Conservation (phyloP, 305 asterid species). For the Salvia sclarea region DNA sequence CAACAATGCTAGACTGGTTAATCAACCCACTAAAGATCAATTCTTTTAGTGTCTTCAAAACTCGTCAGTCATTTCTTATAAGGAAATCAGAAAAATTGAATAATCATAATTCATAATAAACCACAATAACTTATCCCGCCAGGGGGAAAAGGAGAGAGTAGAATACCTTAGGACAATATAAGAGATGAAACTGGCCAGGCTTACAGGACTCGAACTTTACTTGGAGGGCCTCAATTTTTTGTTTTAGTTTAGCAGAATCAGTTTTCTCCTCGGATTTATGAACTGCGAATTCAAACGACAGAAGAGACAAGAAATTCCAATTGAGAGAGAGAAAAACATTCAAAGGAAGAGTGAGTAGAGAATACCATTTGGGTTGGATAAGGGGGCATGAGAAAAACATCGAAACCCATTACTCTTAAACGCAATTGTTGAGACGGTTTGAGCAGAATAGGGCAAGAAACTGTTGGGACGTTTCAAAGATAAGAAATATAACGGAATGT, state of each 20-base stretch:
- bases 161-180: conserved; percentile 72
- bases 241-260: conserved; percentile 42
- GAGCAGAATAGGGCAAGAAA: conserved; percentile 32
- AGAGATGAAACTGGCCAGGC: conserved; percentile 59
- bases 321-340: not conserved
- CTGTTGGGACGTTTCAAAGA: conserved; percentile 26
- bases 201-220: conserved; percentile 46
- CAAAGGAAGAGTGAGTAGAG: not conserved
- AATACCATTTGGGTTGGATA: conserved; percentile 39
- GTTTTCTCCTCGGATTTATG: conserved; percentile 29
- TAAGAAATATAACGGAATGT: conserved; percentile 17
- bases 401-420: conserved; percentile 34
- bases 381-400: conserved; percentile 27
- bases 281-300: conserved; percentile 18
- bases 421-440: conserved; percentile 31
- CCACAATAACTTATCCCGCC: not conserved
- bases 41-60: too few relatives aligned
- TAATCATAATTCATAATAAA: not conserved
- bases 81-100: not conserved
- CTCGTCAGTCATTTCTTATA: not conserved
- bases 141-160: not conserved
- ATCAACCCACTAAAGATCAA: too few relatives aligned
- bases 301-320: not conserved
- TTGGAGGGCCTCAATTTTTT: conserved; percentile 50
- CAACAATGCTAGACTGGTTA: not conserved